phyloP scores from a whole-genome alignment of 352 stramenopile genomes.

The Pythium phragmiticola region DNA sequence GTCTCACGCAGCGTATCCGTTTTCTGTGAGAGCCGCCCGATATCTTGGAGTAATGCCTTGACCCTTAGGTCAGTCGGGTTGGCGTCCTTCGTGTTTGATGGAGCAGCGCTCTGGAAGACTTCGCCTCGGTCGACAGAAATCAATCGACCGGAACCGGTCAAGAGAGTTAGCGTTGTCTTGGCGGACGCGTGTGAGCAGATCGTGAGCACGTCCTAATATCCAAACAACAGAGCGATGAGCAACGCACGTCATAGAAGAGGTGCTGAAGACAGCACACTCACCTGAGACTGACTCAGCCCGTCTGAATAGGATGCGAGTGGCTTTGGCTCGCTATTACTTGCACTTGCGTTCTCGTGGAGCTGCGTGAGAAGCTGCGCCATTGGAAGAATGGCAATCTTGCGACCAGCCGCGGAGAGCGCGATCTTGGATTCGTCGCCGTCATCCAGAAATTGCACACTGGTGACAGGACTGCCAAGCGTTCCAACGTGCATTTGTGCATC shows the following conservation, averaged over 20 bases:
- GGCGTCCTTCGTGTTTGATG: neutral
- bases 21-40: conserved; percentile 9
- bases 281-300: neutral
- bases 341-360: neutral
- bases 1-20: conserved; percentile 11
- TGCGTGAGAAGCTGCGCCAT: conserved; percentile 4
- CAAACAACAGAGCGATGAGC: neutral
- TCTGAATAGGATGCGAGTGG: neutral
- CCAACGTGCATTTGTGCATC: neutral
- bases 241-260: neutral
- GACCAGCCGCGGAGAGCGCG: neutral
- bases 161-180: neutral
- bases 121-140: neutral
- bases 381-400: neutral
- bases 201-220: neutral
- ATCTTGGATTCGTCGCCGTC: neutral
- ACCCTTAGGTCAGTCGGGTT: conserved; percentile 10
- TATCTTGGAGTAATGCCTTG: conserved; percentile 20
- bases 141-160: conserved; percentile 10
- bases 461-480: neutral
- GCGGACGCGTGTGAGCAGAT: neutral
- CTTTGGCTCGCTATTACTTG: neutral
- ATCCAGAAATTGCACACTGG: conserved; percentile 3
- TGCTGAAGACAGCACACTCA: neutral
- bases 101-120: neutral